Base-by-base conservation (phyloP, 192 early-diverging fungal genomes). In the Coemansia sp. region DNA sequence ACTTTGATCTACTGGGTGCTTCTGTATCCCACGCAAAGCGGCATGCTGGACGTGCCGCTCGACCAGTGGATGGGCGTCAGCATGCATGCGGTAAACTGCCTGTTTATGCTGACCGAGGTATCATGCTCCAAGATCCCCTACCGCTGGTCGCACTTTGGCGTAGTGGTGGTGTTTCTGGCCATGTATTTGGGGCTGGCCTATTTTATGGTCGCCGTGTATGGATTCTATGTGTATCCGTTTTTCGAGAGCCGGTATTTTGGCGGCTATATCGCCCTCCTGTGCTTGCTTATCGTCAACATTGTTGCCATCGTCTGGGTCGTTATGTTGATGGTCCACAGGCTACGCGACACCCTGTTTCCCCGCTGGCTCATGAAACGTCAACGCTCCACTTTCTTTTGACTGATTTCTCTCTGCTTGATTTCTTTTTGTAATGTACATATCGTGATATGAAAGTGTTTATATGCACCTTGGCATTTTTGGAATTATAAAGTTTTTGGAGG, bases 191-290 rank as follows among this genome's bases (percentile, higher is more conserved):
- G 43, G 1, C 52, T 76, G 35, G 62, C 50, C 33, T 76, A 76
- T 46, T 56, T 76, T 55, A 76, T 76, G 72, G 67, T 76, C 23
- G 63, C 47, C 7, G 63, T 62, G 10, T 76, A 76, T 26, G 72
- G 35, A 4, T 76, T 76, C 33, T 76, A 76, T 41, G 72, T 76
- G 36, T 76, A 76, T 40, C 72, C 72, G 52, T 76, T 76, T 33
- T 76, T 76, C 15, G 66, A 65, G 19, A 28, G 50, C 1, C 21
- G 47, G 33, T 76, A 61, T 20, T 76, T 76, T 51, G 67, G 61
- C 40, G 67, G 63, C 3, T 68, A 65, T 23, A 58, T 76, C 3
- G 66, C 55, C 1, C 15, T 76, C 5, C 40, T 76, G 10, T 76
- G 72, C 15, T 18, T 70, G 26, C 31, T 76, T 21, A 35, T 66